A percentile compares a stretch with the other conserved stretches of the same genome.
Evolutionary conservation across 1,139 yeast species (phyloP).

Genomic region (Suhomyces bribrorum): DNA sequence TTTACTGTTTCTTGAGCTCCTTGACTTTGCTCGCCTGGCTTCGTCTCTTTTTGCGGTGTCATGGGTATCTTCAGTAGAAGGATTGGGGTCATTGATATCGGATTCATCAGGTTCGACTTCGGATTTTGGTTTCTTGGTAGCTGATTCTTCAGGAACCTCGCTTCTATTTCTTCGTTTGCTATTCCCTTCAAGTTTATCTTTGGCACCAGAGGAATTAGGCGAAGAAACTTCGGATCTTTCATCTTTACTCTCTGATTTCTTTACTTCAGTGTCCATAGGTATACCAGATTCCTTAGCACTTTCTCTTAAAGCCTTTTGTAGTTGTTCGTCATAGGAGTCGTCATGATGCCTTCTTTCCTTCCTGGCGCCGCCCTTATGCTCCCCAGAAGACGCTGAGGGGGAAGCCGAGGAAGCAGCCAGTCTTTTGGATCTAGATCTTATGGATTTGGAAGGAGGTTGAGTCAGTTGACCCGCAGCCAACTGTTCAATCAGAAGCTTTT

Average conservation of each 20-base stretch:
- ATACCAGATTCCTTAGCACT: slow-evolving; percentile 53
- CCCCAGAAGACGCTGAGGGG: slow-evolving; percentile 18
- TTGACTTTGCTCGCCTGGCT: slow-evolving; percentile 11
- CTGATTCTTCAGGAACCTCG: slow-evolving; percentile 6
- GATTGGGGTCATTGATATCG: slow-evolving; percentile 16
- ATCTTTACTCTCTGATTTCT: slow-evolving; percentile 20
- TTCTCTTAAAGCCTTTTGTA: slow-evolving; percentile 70
- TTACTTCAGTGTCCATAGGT: slow-evolving; percentile 15
- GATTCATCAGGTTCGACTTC: slow-evolving; percentile 19
- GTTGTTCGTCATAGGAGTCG: slow-evolving; percentile 64
- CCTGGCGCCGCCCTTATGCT: slow-evolving; percentile 27
- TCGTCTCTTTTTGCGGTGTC: slow-evolving; percentile 16
- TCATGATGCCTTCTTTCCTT: slow-evolving; percentile 44
- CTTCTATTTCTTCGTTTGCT: slow-evolving; percentile 6
- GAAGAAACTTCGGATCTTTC: slow-evolving; percentile 8
- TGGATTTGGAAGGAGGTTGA: slow-evolving; percentile 12
- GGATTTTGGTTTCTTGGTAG: slow-evolving; percentile 9
- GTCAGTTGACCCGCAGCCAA: slow-evolving; percentile 19
- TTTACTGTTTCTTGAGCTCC: slow-evolving; percentile 10
- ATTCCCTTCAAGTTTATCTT: slow-evolving; percentile 9
- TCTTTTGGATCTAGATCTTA: slow-evolving; percentile 18
- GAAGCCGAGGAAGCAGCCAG: slow-evolving; percentile 14
- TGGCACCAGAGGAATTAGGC: slow-evolving; percentile 2
- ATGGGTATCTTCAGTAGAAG: slow-evolving; percentile 20
- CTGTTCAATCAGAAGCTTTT: slow-evolving; percentile 38